These are phyloP conservation scores for Cylindrotheca closterium DNA, from an alignment of 108 stramenopile genomes.

Conservation along the genomic window DNA sequence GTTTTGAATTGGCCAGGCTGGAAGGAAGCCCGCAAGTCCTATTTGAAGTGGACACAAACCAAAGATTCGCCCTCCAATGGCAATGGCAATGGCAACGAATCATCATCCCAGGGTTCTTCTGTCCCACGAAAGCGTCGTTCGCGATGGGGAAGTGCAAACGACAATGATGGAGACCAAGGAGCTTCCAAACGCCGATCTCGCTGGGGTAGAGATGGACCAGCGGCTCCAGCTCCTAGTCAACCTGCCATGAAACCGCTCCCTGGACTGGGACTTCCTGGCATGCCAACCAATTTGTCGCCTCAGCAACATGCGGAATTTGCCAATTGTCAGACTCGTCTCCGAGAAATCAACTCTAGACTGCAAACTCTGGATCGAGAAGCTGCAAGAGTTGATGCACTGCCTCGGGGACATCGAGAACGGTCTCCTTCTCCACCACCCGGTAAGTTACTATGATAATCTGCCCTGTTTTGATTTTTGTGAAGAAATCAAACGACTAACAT, in stretches of 20 bases:
- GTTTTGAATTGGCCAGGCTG: conserved; percentile 84
- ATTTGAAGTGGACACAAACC: conserved; percentile 36
- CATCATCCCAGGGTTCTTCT: conserved; percentile 1
- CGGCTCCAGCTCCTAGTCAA: conserved; percentile 20
- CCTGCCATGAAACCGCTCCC: conserved; percentile 37
- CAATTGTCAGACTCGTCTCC: conserved; percentile 51
- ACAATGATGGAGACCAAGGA: conserved; percentile 7
- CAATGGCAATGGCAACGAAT: conserved; percentile 1
- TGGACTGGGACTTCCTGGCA: conserved; percentile 41
- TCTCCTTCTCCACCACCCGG: conserved; percentile 85
- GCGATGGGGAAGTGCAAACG: conserved; percentile 46
- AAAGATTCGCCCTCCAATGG: not conserved
- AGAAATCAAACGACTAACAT: not conserved
- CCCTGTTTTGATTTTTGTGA: not conserved
- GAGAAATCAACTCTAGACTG: conserved; percentile 62
- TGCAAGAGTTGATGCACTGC: conserved; percentile 73
- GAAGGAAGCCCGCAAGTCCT: conserved; percentile 73
- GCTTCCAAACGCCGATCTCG: conserved; percentile 62
- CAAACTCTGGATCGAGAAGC: conserved; percentile 71
- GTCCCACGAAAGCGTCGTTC: conserved; percentile 61
- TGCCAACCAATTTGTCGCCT: conserved; percentile 52
- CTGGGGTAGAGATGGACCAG: conserved; percentile 54
- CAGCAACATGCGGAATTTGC: conserved; percentile 42
- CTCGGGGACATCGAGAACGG: conserved; percentile 78
- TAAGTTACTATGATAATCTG: conserved; percentile 17